Conservation (phyloP, 2,329 filamentous ascomycete species). For the Chaetomium globosum region DNA sequence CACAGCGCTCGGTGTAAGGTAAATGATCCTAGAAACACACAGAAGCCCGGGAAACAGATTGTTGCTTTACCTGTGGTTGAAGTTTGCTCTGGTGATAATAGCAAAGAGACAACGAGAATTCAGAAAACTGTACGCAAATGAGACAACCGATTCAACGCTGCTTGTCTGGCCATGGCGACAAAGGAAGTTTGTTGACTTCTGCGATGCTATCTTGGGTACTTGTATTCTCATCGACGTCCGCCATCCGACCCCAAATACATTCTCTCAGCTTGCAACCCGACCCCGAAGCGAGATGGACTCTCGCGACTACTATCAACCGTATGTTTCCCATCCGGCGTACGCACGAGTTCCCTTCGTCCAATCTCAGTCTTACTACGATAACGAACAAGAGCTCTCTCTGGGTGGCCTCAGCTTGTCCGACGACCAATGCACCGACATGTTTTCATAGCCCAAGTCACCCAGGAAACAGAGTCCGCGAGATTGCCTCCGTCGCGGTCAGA, state of each 20-base stretch:
- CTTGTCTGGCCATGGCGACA: neutral
- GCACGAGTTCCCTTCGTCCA: neutral
- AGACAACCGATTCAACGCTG: neutral
- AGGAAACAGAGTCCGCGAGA: neutral
- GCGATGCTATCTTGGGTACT: neutral
- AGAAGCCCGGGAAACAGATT: neutral
- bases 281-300: constrained; percentile 9
- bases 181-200: neutral
- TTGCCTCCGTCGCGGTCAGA: neutral
- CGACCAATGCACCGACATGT: constrained; percentile 17
- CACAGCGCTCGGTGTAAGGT: neutral
- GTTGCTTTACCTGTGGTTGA: neutral
- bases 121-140: neutral
- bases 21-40: neutral
- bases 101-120: neutral
- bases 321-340: neutral
- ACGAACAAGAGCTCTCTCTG: constrained; percentile 1
- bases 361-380: neutral
- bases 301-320: constrained; percentile 11
- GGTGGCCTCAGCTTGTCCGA: constrained; percentile 17
- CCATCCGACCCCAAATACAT: too few relatives aligned
- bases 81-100: neutral
- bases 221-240: neutral
- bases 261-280: neutral
- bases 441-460: neutral